A percentile compares a stretch with the other conserved stretches of the same genome.
Conservation (phyloP, 768 basidiomycete species). For the Lactarius psammicola region DNA sequence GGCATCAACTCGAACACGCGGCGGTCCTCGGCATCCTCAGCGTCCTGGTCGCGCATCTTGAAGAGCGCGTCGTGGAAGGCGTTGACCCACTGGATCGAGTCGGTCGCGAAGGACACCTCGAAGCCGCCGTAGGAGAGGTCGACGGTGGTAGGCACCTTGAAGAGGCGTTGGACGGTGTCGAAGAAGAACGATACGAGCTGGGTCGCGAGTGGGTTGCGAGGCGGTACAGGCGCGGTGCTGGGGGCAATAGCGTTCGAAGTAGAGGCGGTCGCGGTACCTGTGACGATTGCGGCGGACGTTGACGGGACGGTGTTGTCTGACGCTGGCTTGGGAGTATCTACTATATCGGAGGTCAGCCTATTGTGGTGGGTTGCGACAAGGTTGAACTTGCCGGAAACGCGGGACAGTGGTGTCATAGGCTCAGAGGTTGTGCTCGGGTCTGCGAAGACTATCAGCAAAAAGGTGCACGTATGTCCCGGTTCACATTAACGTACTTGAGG, state of each 20-base stretch:
- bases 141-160: conserved; percentile 16
- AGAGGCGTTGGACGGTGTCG: conserved; percentile 12
- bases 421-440: conserved; percentile 7
- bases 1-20: conserved; percentile 15
- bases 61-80: background rate
- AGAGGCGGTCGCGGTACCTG: background rate
- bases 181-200: conserved; percentile 23
- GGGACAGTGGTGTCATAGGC: conserved; percentile 17
- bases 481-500: conserved; percentile 7
- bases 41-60: no score
- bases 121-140: conserved; percentile 22
- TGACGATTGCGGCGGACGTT: background rate
- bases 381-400: background rate
- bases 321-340: background rate
- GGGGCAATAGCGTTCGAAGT: background rate
- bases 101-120: conserved; percentile 18
- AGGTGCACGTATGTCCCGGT: background rate
- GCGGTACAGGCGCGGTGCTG: background rate
- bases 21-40: background rate
- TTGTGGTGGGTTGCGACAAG: background rate
- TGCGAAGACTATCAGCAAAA: background rate
- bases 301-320: background rate
- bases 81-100: conserved; percentile 3
- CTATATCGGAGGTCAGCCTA: conserved; percentile 3
- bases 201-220: conserved; percentile 4